Evolutionary conservation across 345 rosid species (phyloP), one percentile per base, ranked within the genome.

Genomic region (Raphanus raphanistrum): DNA sequence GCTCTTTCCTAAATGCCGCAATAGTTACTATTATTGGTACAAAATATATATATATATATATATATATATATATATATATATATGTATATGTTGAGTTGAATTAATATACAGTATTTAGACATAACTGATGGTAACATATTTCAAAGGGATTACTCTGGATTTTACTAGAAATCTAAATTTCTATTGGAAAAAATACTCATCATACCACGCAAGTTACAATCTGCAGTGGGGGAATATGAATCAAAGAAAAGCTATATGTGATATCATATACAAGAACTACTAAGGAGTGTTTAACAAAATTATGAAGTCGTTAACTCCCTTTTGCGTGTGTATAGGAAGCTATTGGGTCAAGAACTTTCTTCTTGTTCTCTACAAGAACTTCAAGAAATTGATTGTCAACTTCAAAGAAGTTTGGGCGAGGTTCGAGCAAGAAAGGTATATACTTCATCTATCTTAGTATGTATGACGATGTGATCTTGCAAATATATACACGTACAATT

Each of bases 271-370:
- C 32, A 27, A 41, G 15, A 76, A 48, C 5, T 43, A 17, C 9
- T 5, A 8, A 52, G 2, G 4, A 55, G 3, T 36, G 11, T 21
- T 41, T 41, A 13, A 13, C 66, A 71, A 71, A 21, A 21, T 1
- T 2, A 27, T 25, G 10, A 4, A 13, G 31, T 32, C 68, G 60
- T 28, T 5, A 25, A 62, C 8, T 52, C 32, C 6, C n/a, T 33
- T 60, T 60, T 66, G 31, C 28, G 35, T 73, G 5, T 69, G 17
- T 63, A 50, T 76, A 92, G 97, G 82, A 88, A 79, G 72, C 78
- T 92, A 54, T 33, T 84, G 76, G 97, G 97, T 74, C 84, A 85
- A 70, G 76, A 62, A 50, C 68, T 90, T 70, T 82, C 26, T 58
- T 82, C 85, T 2, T 87, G 87, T 62, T 84, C 89, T 8, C 1